Conservation (phyloP, 148 eudicot genomes). For the Rheum nobile region DNA sequence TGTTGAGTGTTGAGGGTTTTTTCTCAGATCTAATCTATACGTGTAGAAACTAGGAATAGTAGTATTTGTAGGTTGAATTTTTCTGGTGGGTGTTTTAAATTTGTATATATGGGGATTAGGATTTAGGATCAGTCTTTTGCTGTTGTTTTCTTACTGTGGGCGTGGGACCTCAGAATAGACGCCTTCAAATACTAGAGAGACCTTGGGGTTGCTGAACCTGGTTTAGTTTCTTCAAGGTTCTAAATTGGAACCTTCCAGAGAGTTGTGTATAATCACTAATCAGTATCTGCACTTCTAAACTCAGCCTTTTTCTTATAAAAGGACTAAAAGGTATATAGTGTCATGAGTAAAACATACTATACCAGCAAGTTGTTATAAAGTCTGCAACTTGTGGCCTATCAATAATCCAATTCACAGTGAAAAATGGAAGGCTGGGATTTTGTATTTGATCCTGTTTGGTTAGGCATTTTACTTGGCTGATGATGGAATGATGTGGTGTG, state of each 20-base stretch:
- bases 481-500: not conserved
- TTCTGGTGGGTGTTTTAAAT: not conserved
- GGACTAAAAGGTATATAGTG: no score
- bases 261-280: not conserved
- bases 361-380: not conserved
- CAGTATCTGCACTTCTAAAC: no score
- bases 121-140: conserved; percentile 3
- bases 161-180: conserved; percentile 42
- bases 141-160: conserved; percentile 7
- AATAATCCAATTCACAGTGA: not conserved
- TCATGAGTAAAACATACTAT: not conserved
- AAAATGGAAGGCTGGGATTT: not conserved
- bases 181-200: not conserved
- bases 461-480: not conserved
- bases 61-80: not conserved
- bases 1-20: not conserved
- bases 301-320: no score
- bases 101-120: conserved; percentile 4
- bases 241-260: conserved; percentile 23
- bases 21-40: conserved; percentile 18
- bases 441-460: not conserved
- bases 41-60: not conserved
- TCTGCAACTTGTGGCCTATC: conserved; percentile 2
- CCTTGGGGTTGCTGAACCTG: not conserved
- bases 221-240: not conserved